Evolutionary conservation across 2,329 filamentous ascomycete species (phyloP), one percentile per base, ranked within the genome.

Genomic region (Stagonosporopsis cucurbitacearum): DNA sequence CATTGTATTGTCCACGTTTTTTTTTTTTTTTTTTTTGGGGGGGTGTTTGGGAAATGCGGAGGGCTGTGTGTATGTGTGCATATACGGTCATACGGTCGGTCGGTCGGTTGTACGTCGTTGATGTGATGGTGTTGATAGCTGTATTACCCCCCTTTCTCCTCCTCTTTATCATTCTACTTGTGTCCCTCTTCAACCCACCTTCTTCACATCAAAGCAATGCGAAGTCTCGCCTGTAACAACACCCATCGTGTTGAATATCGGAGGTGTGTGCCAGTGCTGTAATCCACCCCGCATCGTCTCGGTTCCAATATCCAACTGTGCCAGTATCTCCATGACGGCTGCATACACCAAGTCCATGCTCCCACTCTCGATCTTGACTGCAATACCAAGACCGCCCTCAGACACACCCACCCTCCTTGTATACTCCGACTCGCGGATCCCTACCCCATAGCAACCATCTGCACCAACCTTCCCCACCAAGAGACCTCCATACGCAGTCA

Each of bases 401-500:
- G 33, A n/a, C 7, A 23, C 45, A 12, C 35, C 26, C 7, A 41
- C 11, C 6, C 26, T 12, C 28, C 11, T 40, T 12, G 45, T 49
- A 23, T 23, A 22, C 23, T 40, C 45, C 1, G 35, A 49, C 17
- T 23, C 36, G 9, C 12, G 19, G 19, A 82, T 61, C 0, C 75
- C 80, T 7, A 82, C 64, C 0, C 74, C 78, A 59, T 83, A 83
- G 43, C 78, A 83, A 0, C 73, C 81, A 59, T 82, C 80, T 0
- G 81, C 80, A 0, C 81, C 81, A 2, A 82, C 37, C 57, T 84
- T 83, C 1, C 81, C 80, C 33, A 81, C 72, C 0, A 81, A 48
- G 0, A 54, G 25, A 0, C 77, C 78, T 2, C 59, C 39, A 47
- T 76, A 82, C 6, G 33, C 25, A 13, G 17, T 37, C 79, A 82